Base-by-base conservation (phyloP, 331 rosid species). In the Acacia pycnantha region DNA sequence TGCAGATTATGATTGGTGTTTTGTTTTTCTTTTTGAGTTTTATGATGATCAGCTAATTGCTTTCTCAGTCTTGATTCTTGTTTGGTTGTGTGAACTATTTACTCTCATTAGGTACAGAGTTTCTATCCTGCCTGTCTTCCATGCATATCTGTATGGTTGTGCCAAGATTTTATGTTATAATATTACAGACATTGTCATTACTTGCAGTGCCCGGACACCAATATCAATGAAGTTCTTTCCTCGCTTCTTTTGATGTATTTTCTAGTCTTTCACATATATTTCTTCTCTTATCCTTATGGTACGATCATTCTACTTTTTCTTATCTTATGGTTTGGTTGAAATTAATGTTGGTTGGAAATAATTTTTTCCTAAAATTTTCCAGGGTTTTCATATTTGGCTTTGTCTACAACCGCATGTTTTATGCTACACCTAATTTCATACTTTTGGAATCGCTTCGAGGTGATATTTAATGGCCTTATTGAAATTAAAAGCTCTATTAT, bases 161-260 rank as follows among this genome's bases (percentile, higher is more conserved):
- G 76, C 54, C 78, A 24, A 26, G 51, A 5, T 79, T 67, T 58
- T 75, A 56, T 81, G 82, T 62, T 74, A 86, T 94, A 81, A 88
- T 64, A 77, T 83, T 66, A n/a, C 84, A 77, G 66, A 85, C 65
- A 40, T 82, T 74, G 59, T 78, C 81, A 41, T 69, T 40, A 56
- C 71, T 81, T 88, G 94, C 98, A 96, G 99, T 68, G 99, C 94
- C 35, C 97, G 99, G 43, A 93, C 99, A 37, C 99, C 99, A 67
- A 92, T 96, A 88, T 96, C 99, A 2, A 96, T 93, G 99, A 96
- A 96, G 93, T 96, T 93, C 88, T 96, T 96, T 80, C 98, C 98
- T 72, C 98, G 98, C 84, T 96, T 96, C 92, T 93, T n/a, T n/a
- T n/a, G n/a, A n/a, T n/a, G n/a, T n/a, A 95, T 85, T 95, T 95